These are phyloP conservation scores for Phytophthora citricola DNA, from an alignment of 352 stramenopile genomes.

Conservation along the genomic window DNA sequence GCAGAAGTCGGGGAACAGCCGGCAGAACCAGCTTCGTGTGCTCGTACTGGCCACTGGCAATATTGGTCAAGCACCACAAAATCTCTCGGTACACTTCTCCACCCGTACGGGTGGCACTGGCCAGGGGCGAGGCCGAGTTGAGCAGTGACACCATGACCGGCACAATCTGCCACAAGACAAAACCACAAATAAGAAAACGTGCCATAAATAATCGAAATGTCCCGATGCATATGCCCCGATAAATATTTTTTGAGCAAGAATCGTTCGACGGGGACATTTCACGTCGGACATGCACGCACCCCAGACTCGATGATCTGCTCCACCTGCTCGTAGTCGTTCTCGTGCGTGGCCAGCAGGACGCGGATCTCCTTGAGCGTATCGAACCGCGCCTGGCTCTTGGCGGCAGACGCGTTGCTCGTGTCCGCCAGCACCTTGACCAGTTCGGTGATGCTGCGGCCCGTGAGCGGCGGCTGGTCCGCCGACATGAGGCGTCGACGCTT, in stretches of 20 bases:
- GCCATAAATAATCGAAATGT: conserved; percentile 8
- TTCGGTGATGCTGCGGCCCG: conserved; percentile 60
- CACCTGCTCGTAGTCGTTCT: conserved; percentile 73
- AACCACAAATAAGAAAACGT: conserved; percentile 12
- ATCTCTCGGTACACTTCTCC: conserved; percentile 82
- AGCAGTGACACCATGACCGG: conserved; percentile 73
- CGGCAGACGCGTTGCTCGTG: conserved; percentile 41
- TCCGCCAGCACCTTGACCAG: conserved; percentile 56
- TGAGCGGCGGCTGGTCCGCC: conserved; percentile 49
- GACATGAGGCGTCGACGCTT: conserved; percentile 78
- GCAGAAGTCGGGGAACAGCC: conserved; percentile 71
- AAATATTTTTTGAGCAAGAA: not conserved
- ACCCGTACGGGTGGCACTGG: conserved; percentile 62
- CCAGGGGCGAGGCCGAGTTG: conserved; percentile 70
- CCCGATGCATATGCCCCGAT: conserved; percentile 1
- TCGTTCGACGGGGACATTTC: conserved; percentile 10
- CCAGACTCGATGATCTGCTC: conserved; percentile 83
- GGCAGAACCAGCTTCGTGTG: conserved; percentile 86
- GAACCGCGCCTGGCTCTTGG: conserved; percentile 68
- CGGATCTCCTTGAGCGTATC: conserved; percentile 76
- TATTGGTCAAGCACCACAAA: conserved; percentile 86
- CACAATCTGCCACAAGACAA: conserved; percentile 58
- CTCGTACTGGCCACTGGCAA: conserved; percentile 83
- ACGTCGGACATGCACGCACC: conserved; percentile 40
- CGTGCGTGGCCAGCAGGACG: conserved; percentile 59